These are phyloP conservation scores for Epichloe scottii DNA, from an alignment of 2,329 filamentous ascomycete species.

Conservation along the genomic window DNA sequence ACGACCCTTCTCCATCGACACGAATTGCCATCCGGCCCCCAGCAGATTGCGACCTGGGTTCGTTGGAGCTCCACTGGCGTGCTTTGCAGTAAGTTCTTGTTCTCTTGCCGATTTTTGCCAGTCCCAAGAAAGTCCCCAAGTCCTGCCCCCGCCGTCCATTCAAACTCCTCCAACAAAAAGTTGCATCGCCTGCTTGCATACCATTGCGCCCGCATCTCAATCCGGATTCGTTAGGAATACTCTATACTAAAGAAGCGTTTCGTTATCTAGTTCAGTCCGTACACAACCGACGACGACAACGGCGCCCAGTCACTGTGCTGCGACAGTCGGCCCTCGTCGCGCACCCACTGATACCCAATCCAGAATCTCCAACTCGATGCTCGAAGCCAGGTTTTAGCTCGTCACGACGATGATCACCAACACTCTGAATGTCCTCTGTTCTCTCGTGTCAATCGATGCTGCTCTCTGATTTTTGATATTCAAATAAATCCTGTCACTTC, in stretches of 20 bases:
- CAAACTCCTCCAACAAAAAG: slow-evolving; percentile 5
- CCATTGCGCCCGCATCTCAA: slow-evolving; percentile 3
- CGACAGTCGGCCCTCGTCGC: slow-evolving; percentile 3
- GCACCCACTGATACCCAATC: slow-evolving; percentile 1
- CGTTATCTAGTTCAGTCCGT: not conserved
- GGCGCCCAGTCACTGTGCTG: not conserved
- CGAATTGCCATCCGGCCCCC: not conserved
- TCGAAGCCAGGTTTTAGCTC: slow-evolving; percentile 19
- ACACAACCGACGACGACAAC: not conserved
- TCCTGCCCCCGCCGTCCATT: slow-evolving; percentile 2
- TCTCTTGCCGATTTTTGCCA: not conserved
- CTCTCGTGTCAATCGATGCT: slow-evolving; percentile 41
- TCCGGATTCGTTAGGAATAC: not conserved
- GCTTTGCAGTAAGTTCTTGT: not conserved
- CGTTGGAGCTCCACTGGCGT: not conserved
- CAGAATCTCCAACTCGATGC: slow-evolving; percentile 1
- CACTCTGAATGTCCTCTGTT: slow-evolving; percentile 33
- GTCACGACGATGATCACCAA: slow-evolving; percentile 44
- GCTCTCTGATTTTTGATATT: slow-evolving; percentile 36
- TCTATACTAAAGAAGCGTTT: not conserved
- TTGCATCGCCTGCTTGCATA: not conserved
- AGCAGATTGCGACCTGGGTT: not conserved
- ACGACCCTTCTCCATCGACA: not conserved
- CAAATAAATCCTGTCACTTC: slow-evolving; percentile 17
- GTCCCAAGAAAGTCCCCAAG: not conserved